Evolutionary conservation across 2,329 filamentous ascomycete genomes (phyloP).

Genomic region (Calonectria honghensis): DNA sequence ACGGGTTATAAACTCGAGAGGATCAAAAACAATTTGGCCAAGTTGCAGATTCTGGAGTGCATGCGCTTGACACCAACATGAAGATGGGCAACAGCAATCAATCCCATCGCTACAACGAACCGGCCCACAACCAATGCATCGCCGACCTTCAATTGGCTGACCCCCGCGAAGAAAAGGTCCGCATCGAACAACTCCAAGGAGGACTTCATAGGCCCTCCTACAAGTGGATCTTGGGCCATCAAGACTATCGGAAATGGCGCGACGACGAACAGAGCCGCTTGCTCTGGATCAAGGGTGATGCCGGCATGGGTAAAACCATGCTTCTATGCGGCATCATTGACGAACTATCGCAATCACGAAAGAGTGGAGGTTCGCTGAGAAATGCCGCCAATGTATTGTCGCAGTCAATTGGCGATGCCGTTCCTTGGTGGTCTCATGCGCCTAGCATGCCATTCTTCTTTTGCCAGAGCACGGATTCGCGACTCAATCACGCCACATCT

Average conservation of each 20-base stretch:
- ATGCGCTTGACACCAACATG: background rate
- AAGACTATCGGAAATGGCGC: slow-evolving; percentile 12
- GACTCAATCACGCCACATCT: background rate
- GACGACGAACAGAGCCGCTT: background rate
- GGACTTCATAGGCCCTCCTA: background rate
- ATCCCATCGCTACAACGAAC: background rate
- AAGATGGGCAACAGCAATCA: background rate
- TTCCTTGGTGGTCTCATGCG: background rate
- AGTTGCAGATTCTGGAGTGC: too few species aligned
- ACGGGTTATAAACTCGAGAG: background rate
- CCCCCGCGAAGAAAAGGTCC: slow-evolving; percentile 7
- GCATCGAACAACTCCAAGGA: slow-evolving; percentile 5
- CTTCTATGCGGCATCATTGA: slow-evolving; percentile 20
- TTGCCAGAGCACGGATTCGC: slow-evolving; percentile 2
- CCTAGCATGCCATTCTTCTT: slow-evolving; percentile 17
- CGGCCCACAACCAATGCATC: background rate
- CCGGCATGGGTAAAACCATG: slow-evolving; percentile 21
- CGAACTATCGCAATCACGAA: background rate
- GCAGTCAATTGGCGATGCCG: background rate
- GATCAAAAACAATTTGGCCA: too few species aligned
- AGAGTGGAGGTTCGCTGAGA: background rate
- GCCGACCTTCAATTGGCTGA: slow-evolving; percentile 5
- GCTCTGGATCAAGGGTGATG: slow-evolving; percentile 21
- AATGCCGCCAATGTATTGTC: background rate
- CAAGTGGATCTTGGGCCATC: slow-evolving; percentile 11